Conservation (phyloP, 495 filamentous ascomycete genomes). For the Durotheca rogersii region DNA sequence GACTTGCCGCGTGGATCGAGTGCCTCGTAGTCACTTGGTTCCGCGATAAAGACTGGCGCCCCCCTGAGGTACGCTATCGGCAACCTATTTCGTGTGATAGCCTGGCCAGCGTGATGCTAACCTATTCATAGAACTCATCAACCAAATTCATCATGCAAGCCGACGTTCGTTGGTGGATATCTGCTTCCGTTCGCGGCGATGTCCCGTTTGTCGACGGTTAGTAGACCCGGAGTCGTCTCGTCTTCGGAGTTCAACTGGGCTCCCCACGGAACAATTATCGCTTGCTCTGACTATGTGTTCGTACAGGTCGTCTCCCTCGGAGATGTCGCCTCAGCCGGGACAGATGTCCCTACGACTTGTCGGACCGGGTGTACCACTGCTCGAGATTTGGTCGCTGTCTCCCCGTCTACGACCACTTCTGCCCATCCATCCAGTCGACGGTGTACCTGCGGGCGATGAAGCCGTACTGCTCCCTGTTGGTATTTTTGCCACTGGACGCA, state of each 20-base stretch:
- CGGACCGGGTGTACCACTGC: constrained; percentile 18
- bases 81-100: background rate
- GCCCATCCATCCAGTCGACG: background rate
- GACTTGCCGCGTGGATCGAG: constrained; percentile 5
- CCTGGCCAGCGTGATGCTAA: background rate
- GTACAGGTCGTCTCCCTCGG: constrained; percentile 4
- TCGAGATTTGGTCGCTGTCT: background rate
- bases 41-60: constrained; percentile 7
- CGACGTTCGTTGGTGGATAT: background rate
- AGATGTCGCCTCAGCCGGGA: constrained; percentile 5
- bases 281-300: background rate
- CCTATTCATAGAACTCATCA: background rate
- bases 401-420: constrained; percentile 16
- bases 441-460: constrained; percentile 20
- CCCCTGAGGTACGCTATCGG: constrained; percentile 1
- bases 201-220: constrained; percentile 5
- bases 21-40: constrained; percentile 1
- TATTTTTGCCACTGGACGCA: constrained; percentile 15
- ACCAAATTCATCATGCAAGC: constrained; percentile 11
- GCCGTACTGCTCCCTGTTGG: constrained; percentile 10
- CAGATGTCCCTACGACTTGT: constrained; percentile 3
- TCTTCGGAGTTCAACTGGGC: no score
- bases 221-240: no score
- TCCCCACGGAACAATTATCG: no score
- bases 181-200: background rate